Conservation (phyloP, 306 rosid species). For the Corylus avellana region DNA sequence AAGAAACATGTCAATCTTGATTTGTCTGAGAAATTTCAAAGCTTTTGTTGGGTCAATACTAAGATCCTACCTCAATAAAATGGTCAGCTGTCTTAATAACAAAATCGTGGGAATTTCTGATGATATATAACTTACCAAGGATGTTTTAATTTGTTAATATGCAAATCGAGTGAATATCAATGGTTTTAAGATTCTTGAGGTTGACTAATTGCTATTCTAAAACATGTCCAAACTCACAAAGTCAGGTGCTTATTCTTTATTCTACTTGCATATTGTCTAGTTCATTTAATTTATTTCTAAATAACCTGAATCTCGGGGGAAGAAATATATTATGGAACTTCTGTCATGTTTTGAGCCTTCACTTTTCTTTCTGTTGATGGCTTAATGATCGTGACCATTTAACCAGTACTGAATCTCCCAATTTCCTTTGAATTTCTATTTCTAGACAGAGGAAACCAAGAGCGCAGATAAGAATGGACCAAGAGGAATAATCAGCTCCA, state of each 20-base stretch:
- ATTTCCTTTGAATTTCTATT: conserved; percentile 27
- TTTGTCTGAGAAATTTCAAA: conserved; percentile 1
- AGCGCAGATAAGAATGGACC: conserved; percentile 91
- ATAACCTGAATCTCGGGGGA: background rate
- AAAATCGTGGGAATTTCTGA: background rate
- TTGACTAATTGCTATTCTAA: background rate
- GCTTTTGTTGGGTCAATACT: background rate
- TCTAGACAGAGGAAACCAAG: conserved; percentile 95
- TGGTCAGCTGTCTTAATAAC: background rate
- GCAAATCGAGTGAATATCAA: background rate
- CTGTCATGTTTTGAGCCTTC: background rate
- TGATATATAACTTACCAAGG: background rate
- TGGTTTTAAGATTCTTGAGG: background rate
- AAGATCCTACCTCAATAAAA: background rate
- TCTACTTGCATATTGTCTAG: background rate
- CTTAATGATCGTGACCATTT: conserved; percentile 24
- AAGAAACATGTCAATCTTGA: conserved; percentile 3
- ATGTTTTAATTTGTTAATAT: background rate
- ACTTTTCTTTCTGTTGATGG: conserved; percentile 12
- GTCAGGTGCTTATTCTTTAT: background rate
- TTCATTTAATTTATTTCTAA: background rate
- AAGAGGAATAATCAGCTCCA: conserved; percentile 90
- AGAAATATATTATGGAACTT: background rate
- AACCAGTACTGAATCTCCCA: conserved; percentile 20
- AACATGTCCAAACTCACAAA: background rate